Evolutionary conservation across 306 rosid genomes (phyloP).

Genomic region (Biancaea sappan): DNA sequence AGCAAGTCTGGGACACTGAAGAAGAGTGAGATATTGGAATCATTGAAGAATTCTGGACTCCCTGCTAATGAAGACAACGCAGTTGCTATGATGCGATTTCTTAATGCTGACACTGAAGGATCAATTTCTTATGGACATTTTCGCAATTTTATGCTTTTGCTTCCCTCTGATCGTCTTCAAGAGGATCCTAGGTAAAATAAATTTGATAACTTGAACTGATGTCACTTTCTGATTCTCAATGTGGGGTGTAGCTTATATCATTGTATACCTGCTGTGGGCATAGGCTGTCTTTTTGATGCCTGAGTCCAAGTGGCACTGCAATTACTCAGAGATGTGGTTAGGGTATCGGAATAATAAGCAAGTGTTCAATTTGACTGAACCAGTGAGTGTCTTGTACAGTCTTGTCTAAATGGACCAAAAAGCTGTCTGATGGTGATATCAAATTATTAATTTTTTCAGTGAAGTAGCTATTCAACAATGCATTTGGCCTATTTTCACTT

Average conservation of each 20-base stretch:
- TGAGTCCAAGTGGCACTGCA: neutral
- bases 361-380: neutral
- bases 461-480: slow-evolving; percentile 15
- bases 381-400: neutral
- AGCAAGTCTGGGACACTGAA: slow-evolving; percentile 97
- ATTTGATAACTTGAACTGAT: slow-evolving; percentile 34
- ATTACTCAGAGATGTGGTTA: neutral
- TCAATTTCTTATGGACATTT: slow-evolving; percentile 98
- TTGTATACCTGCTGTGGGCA: neutral
- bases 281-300: neutral
- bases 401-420: neutral
- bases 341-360: neutral
- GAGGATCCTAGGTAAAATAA: slow-evolving; percentile 93
- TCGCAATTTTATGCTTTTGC: slow-evolving; percentile 95
- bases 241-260: neutral
- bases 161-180: slow-evolving; percentile 96
- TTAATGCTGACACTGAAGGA: slow-evolving; percentile 89
- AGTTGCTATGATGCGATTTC: slow-evolving; percentile 97
- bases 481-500: neutral
- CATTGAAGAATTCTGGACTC: slow-evolving; percentile 89
- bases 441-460: neutral
- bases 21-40: slow-evolving; percentile 90
- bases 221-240: neutral
- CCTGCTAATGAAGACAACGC: slow-evolving; percentile 99
- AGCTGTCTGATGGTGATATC: neutral